Conservation (phyloP, 495 filamentous ascomycete genomes). For the Penicillium bialowiezense region DNA sequence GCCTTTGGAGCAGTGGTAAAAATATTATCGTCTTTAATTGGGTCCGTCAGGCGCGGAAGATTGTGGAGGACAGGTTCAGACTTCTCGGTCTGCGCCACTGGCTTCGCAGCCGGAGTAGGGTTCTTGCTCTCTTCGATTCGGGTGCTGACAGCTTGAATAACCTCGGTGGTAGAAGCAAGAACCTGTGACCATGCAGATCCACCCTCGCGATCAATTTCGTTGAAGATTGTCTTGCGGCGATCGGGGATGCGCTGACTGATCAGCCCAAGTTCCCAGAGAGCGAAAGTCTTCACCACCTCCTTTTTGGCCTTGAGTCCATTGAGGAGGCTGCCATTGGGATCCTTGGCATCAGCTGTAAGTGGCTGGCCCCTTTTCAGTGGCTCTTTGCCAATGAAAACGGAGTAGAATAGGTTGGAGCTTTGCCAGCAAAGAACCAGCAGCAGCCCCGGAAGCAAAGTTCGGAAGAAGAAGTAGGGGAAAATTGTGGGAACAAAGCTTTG, state of each 20-base stretch:
- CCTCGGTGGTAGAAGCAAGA: constrained; percentile 58
- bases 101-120: constrained; percentile 34
- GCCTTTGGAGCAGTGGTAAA: constrained; percentile 48
- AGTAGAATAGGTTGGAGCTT: constrained; percentile 70
- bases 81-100: constrained; percentile 24
- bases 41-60: constrained; percentile 49
- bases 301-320: constrained; percentile 74
- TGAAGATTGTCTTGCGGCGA: constrained; percentile 78
- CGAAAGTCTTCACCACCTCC: constrained; percentile 60
- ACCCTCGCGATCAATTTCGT: constrained; percentile 80
- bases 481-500: constrained; percentile 52
- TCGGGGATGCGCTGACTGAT: constrained; percentile 71
- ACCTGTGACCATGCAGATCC: constrained; percentile 82
- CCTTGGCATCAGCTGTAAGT: constrained; percentile 78
- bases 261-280: constrained; percentile 84
- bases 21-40: constrained; percentile 59
- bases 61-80: constrained; percentile 38
- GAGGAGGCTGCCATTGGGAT: constrained; percentile 88
- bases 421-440: constrained; percentile 72
- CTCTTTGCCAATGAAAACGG: constrained; percentile 69
- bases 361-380: constrained; percentile 80
- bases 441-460: constrained; percentile 61
- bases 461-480: constrained; percentile 55
- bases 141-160: constrained; percentile 62
- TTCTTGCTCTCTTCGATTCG: constrained; percentile 60